These are phyloP conservation scores for Suillus americanus DNA, from an alignment of 768 basidiomycete species.

Conservation along the genomic window DNA sequence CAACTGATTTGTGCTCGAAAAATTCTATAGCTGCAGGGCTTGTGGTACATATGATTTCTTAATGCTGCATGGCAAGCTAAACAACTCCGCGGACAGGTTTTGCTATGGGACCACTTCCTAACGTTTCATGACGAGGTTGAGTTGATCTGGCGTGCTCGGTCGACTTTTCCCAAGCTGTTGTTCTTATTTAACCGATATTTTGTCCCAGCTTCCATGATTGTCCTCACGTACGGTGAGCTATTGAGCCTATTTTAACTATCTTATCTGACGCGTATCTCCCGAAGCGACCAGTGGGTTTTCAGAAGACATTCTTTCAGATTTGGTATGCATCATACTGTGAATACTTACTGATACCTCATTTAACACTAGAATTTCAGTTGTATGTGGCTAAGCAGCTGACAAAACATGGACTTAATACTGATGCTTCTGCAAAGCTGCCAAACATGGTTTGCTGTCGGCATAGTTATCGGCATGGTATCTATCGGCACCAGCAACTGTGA, in stretches of 20 bases:
- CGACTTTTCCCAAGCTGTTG: conserved; percentile 29
- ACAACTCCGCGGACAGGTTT: conserved; percentile 20
- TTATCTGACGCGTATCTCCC: neutral
- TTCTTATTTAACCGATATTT: conserved; percentile 36
- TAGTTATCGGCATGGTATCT: conserved; percentile 36
- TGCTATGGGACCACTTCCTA: conserved; percentile 35
- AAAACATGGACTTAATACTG: neutral
- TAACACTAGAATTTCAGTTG: neutral
- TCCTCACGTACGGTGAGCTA: conserved; percentile 30
- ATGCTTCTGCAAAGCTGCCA: conserved; percentile 24
- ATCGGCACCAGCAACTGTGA: conserved; percentile 37
- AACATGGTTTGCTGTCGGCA: conserved; percentile 15
- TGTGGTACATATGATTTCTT: conserved; percentile 16
- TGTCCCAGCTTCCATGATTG: conserved; percentile 31
- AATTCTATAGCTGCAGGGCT: conserved; percentile 21
- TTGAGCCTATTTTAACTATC: neutral
- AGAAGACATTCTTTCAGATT: conserved; percentile 10
- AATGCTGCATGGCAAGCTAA: neutral
- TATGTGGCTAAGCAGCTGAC: neutral
- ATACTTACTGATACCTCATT: neutral
- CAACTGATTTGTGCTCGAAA: conserved; percentile 6
- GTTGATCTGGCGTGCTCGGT: conserved; percentile 30
- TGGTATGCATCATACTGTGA: conserved; percentile 4
- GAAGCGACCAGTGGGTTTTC: conserved; percentile 24
- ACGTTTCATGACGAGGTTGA: conserved; percentile 34